Percentiles rank a stretch among this genome's conserved stretches.
Evolutionary conservation across 2,329 filamentous ascomycete species (phyloP).

Genomic region (Diplodia scrobiculata): DNA sequence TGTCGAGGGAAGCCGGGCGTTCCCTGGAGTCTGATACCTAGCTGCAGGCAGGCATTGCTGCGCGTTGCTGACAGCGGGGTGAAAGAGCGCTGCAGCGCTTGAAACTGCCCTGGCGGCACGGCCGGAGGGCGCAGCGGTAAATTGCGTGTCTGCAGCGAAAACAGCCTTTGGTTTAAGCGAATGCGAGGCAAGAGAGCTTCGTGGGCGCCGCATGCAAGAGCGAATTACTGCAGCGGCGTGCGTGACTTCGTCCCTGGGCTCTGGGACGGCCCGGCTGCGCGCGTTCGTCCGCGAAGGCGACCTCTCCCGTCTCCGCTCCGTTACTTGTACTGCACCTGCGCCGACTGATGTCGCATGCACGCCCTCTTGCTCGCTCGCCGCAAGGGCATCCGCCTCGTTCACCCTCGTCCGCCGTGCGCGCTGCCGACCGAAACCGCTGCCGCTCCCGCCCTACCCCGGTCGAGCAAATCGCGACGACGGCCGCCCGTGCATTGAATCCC

Average conservation of each 20-base stretch:
- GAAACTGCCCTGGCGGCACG: background rate
- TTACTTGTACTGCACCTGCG: background rate
- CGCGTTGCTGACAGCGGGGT: slow-evolving; percentile 4
- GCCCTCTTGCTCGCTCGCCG: background rate
- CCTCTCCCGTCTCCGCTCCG: background rate
- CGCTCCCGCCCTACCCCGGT: slow-evolving; percentile 16
- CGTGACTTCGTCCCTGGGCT: background rate
- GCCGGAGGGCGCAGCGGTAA: background rate
- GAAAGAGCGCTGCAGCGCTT: background rate
- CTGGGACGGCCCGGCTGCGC: background rate
- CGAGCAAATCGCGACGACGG: slow-evolving; percentile 10
- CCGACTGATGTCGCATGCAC: slow-evolving; percentile 4
- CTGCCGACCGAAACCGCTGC: background rate
- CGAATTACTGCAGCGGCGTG: background rate
- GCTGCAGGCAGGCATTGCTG: slow-evolving; percentile 12
- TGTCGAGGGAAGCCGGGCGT: background rate
- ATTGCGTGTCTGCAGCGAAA: slow-evolving; percentile 3
- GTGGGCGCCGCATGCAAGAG: background rate
- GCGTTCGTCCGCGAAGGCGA: background rate
- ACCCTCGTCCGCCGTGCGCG: background rate
- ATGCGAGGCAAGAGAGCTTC: slow-evolving; percentile 6
- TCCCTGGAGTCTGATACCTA: slow-evolving; percentile 12
- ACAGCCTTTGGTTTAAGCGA: slow-evolving; percentile 1
- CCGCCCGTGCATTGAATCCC: slow-evolving; percentile 18
- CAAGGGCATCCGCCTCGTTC: slow-evolving; percentile 7